A percentile compares a stretch with the other conserved stretches of the same genome.
Conservation (phyloP, 495 filamentous ascomycete species). For the Lineolata rhizophorae region DNA sequence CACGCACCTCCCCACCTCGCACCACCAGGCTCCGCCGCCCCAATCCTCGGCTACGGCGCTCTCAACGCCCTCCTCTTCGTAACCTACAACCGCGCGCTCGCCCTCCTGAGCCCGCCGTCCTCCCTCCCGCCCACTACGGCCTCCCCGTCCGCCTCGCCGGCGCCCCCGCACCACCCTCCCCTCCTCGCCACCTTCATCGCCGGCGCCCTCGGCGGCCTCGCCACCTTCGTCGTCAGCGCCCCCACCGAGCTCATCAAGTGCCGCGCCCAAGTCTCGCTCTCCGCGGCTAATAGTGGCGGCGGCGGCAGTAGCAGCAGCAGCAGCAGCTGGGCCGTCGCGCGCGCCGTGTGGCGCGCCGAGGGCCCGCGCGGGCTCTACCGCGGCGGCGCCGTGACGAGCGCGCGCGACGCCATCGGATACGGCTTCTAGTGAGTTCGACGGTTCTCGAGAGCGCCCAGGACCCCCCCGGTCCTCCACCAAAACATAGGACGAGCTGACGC, state of each 20-base stretch:
- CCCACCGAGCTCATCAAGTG: slow-evolving; percentile 82
- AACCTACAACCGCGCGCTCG: slow-evolving; percentile 58
- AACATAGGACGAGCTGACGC: slow-evolving; percentile 1
- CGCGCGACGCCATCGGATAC: slow-evolving; percentile 70
- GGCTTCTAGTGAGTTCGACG: slow-evolving; percentile 55
- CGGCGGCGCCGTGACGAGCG: slow-evolving; percentile 55
- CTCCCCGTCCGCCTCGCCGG: slow-evolving; percentile 12
- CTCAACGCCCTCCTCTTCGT: slow-evolving; percentile 76
- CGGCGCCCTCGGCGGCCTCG: slow-evolving; percentile 55
- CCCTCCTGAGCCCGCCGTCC: slow-evolving; percentile 23
- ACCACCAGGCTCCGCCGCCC: slow-evolving; percentile 54
- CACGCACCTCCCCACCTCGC: too few species aligned
- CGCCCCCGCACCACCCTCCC: slow-evolving; percentile 12
- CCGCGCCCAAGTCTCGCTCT: slow-evolving; percentile 38
- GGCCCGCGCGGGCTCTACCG: slow-evolving; percentile 53
- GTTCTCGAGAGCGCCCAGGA: too few species aligned
- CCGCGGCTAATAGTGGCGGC: not conserved
- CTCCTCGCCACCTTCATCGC: slow-evolving; percentile 46
- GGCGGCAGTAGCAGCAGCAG: slow-evolving; percentile 3
- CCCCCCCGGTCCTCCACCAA: too few species aligned
- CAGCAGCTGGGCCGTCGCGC: slow-evolving; percentile 38
- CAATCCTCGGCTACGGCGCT: slow-evolving; percentile 69
- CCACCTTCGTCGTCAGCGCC: slow-evolving; percentile 58
- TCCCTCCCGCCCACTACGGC: slow-evolving; percentile 16
- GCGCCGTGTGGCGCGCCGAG: slow-evolving; percentile 32